Evolutionary conservation across 352 stramenopile species (phyloP), one percentile per base, ranked within the genome.

Genomic region (Phytophthora pluvialis): DNA sequence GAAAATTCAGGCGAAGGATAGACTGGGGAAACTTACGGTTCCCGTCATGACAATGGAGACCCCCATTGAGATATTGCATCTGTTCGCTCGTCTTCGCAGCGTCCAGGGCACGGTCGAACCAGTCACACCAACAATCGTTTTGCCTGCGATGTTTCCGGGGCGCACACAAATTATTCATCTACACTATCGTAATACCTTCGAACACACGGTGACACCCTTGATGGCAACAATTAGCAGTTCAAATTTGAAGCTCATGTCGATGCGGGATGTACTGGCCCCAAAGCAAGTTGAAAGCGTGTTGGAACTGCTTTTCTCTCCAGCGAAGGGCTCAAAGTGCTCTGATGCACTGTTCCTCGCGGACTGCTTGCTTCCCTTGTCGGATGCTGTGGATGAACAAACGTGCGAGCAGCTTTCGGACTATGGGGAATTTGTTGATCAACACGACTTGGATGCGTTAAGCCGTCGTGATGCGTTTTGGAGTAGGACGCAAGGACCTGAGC

Each of bases 141-240:
- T 83, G n/a, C 61, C 67, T 10, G 58, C 75, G 4, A 70, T 75
- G 67, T 85, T 85, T 46, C 67, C 71, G 7, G 78, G 75, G 1
- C 65, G 61, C 29, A 69, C 54, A 0, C 25, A 63, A 26, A 16
- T 75, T 35, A 42, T 81, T 40, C 66, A 76, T 10, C n/a, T 87
- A 7, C 46, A 68, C 6, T 87, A 81, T 67, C 56, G 57, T 11
- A 87, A 75, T 52, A 78, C 73, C 6, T 85, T 87, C 11, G 47
- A 66, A 1, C 76, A 87, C 51, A 43, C 50, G 12, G 62, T 85
- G 13, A 67, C 45, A 8, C 42, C 58, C 31, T 55, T 77, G 39
- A 40, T 45, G 25, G 53, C 64, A 9, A 67, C 53, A 12, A 49
- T 57, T 5, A 62, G 46, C 13, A 71, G 48, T 28, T 48, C 64